Conservation (phyloP, 2,329 filamentous ascomycete genomes). For the Ophiosphaerella korrae region DNA sequence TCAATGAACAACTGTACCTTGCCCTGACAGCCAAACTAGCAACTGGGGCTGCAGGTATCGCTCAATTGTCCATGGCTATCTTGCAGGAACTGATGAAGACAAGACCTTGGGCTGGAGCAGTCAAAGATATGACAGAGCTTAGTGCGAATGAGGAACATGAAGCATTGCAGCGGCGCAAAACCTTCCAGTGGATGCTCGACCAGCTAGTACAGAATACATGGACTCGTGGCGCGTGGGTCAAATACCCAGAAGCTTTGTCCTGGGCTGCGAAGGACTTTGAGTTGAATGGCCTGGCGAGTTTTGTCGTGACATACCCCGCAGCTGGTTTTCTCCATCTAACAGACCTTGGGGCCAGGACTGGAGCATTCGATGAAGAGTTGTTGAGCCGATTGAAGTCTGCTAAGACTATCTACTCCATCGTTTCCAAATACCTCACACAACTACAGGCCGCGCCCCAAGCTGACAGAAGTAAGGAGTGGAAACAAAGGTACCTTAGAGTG, state of each 20-base stretch:
- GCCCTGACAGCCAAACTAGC: conserved; percentile 37
- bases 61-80: conserved; percentile 41
- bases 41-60: conserved; percentile 36
- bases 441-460: conserved; percentile 13
- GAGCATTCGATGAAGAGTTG: conserved; percentile 16
- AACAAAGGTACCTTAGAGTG: conserved; percentile 29
- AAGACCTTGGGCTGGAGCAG: conserved; percentile 37
- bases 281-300: conserved; percentile 33
- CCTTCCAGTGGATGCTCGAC: conserved; percentile 37
- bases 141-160: conserved; percentile 17
- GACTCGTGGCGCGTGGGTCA: conserved; percentile 37
- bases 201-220: conserved; percentile 33
- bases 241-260: conserved; percentile 29
- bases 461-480: conserved; percentile 18
- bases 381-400: conserved; percentile 16
- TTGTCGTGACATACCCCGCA: conserved; percentile 37
- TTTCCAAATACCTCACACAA: conserved; percentile 30
- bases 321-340: conserved; percentile 34
- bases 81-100: conserved; percentile 29
- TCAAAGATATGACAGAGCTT: conserved; percentile 5
- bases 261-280: conserved; percentile 38
- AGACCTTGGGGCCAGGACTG: conserved; percentile 23
- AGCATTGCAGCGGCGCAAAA: conserved; percentile 19
- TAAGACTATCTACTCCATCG: conserved; percentile 32
- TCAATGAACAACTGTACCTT: conserved; percentile 40